Evolutionary conservation across 495 filamentous ascomycete species (phyloP).

Genomic region (Letharia columbiana): DNA sequence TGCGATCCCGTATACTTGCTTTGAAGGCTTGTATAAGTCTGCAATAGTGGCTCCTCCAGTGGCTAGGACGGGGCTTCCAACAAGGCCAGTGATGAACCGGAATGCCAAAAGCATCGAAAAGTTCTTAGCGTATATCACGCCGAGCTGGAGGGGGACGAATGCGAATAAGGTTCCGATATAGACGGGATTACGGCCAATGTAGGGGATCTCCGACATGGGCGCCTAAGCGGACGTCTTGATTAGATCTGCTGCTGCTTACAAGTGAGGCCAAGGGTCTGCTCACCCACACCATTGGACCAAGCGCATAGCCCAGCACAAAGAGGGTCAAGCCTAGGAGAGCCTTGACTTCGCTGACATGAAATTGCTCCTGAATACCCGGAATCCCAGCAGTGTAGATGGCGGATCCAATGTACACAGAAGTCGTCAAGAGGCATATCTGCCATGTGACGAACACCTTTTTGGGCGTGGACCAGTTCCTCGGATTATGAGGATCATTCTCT

Average conservation of each 20-base stretch:
- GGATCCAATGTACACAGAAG: slow-evolving; percentile 32
- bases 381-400: slow-evolving; percentile 29
- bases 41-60: slow-evolving; percentile 32
- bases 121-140: slow-evolving; percentile 28
- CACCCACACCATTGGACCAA: slow-evolving; percentile 30
- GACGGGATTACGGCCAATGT: slow-evolving; percentile 29
- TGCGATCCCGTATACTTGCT: slow-evolving; percentile 22
- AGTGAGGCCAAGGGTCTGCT: neutral
- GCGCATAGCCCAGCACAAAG: slow-evolving; percentile 33
- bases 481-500: slow-evolving; percentile 27
- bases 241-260: neutral
- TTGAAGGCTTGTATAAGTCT: slow-evolving; percentile 26
- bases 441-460: slow-evolving; percentile 41
- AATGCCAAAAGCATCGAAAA: slow-evolving; percentile 29
- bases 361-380: slow-evolving; percentile 21
- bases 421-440: slow-evolving; percentile 30
- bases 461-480: slow-evolving; percentile 33
- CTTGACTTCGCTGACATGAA: slow-evolving; percentile 28
- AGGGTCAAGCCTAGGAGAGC: slow-evolving; percentile 32
- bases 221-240: slow-evolving; percentile 5
- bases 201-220: slow-evolving; percentile 27
- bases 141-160: slow-evolving; percentile 28
- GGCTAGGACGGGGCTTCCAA: slow-evolving; percentile 31
- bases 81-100: slow-evolving; percentile 30
- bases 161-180: slow-evolving; percentile 29